Conservation (phyloP, 192 early-diverging fungal genomes). For the Piromyces finnis region DNA sequence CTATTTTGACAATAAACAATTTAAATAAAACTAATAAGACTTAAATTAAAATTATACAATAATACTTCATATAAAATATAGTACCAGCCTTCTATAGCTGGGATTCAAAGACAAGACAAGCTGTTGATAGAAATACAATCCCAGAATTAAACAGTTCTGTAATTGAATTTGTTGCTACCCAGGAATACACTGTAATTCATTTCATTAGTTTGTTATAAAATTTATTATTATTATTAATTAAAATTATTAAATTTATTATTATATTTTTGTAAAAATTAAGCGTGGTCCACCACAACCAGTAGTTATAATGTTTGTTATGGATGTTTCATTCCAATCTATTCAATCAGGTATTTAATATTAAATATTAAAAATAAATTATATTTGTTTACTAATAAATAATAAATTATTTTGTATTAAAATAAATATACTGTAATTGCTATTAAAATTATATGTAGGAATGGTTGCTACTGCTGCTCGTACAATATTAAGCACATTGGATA, state of each 20-base stretch:
- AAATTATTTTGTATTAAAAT: no score
- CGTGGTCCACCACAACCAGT: slow-evolving; percentile 90
- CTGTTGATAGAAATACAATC: slow-evolving; percentile 68
- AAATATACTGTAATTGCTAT: no score
- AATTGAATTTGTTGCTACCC: slow-evolving; percentile 88
- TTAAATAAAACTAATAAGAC: no score
- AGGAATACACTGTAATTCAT: slow-evolving; percentile 89
- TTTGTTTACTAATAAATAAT: no score
- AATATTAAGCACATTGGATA: slow-evolving; percentile 63
- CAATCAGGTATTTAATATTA: slow-evolving; percentile 33
- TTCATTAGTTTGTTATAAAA: no score
- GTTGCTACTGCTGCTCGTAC: slow-evolving; percentile 60
- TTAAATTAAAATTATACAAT: no score
- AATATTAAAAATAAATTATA: no score
- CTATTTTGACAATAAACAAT: no score
- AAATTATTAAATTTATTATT: no score
- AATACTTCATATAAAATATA: no score
- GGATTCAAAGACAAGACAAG: slow-evolving; percentile 56
- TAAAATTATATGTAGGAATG: slow-evolving; percentile 37
- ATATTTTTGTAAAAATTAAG: slow-evolving; percentile 1
- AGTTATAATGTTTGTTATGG: slow-evolving; percentile 82
- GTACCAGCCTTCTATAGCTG: slow-evolving; percentile 61
- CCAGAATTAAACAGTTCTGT: slow-evolving; percentile 75
- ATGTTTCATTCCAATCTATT: slow-evolving; percentile 79
- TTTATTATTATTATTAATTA: no score